phyloP scores from a whole-genome alignment of 192 early-diverging fungal genomes.

The Spinellus fusiger region DNA sequence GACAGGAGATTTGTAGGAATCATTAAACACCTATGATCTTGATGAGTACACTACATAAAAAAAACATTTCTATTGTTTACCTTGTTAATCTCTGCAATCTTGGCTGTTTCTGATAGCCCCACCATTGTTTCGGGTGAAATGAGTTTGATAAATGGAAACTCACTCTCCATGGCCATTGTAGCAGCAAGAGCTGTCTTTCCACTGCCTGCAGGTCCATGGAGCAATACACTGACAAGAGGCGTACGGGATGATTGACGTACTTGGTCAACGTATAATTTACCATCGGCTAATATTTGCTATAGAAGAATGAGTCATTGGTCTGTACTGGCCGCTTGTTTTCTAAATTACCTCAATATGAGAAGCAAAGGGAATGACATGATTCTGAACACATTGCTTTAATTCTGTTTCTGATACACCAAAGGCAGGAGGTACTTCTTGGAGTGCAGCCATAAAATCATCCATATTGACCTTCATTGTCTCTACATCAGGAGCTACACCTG shows the following conservation, averaged over 20 bases:
- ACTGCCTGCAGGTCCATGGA: constrained; percentile 81
- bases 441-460: constrained; percentile 81
- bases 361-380: constrained; percentile 80
- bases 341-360: constrained; percentile 31
- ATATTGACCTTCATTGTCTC: constrained; percentile 83
- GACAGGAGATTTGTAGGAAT: constrained; percentile 93
- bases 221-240: constrained; percentile 83
- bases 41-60: neutral
- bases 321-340: too few relatives aligned
- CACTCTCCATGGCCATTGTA: constrained; percentile 82
- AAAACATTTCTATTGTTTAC: constrained; percentile 20
- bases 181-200: constrained; percentile 97
- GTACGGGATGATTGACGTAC: constrained; percentile 77
- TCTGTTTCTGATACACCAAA: constrained; percentile 94
- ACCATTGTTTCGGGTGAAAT: constrained; percentile 96
- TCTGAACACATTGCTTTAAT: constrained; percentile 76
- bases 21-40: constrained; percentile 68
- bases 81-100: constrained; percentile 83
- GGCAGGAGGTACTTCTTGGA: constrained; percentile 89
- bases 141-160: constrained; percentile 96
- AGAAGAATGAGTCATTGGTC: constrained; percentile 31
- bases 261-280: constrained; percentile 59
- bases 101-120: constrained; percentile 79
- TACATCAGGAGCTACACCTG: constrained; percentile 76
- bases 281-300: constrained; percentile 54